These are phyloP conservation scores for Trifolium subterraneum DNA, from an alignment of 306 rosid species.

Conservation along the genomic window DNA sequence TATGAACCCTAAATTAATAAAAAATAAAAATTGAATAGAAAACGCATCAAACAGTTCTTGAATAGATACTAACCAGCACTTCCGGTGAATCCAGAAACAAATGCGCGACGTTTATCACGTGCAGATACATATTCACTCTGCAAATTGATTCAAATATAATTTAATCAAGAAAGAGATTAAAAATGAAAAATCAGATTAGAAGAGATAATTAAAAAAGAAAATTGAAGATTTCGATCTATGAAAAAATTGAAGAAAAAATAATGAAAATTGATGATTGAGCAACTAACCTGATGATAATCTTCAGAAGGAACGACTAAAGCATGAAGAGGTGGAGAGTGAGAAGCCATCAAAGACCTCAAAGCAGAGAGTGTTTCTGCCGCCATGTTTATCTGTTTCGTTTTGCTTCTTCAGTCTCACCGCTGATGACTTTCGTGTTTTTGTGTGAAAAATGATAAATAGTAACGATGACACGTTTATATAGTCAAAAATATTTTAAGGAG, in stretches of 20 bases:
- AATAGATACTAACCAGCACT: slow-evolving; percentile 78
- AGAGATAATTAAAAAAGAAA: background rate
- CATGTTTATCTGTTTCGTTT: slow-evolving; percentile 47
- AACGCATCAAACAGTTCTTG: background rate
- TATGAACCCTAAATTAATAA: slow-evolving; percentile 14
- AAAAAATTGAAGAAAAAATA: background rate
- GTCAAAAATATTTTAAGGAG: background rate
- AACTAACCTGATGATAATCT: slow-evolving; percentile 88
- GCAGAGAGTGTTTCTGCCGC: slow-evolving; percentile 74
- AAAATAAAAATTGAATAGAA: background rate
- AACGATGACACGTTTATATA: background rate
- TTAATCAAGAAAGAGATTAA: background rate
- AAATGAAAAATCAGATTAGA: background rate
- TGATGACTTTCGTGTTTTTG: background rate
- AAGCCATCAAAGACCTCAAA: slow-evolving; percentile 79
- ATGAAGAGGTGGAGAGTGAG: slow-evolving; percentile 84
- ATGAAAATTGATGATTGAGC: background rate
- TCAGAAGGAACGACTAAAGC: slow-evolving; percentile 95
- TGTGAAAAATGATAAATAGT: background rate
- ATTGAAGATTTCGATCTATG: background rate
- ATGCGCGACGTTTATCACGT: slow-evolving; percentile 84
- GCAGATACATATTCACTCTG: slow-evolving; percentile 98
- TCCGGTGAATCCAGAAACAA: slow-evolving; percentile 94
- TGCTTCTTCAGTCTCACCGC: background rate
- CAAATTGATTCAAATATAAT: slow-evolving; percentile 46